phyloP scores from a whole-genome alignment of 2,329 filamentous ascomycete genomes.

The Coniochaeta hoffmannii region DNA sequence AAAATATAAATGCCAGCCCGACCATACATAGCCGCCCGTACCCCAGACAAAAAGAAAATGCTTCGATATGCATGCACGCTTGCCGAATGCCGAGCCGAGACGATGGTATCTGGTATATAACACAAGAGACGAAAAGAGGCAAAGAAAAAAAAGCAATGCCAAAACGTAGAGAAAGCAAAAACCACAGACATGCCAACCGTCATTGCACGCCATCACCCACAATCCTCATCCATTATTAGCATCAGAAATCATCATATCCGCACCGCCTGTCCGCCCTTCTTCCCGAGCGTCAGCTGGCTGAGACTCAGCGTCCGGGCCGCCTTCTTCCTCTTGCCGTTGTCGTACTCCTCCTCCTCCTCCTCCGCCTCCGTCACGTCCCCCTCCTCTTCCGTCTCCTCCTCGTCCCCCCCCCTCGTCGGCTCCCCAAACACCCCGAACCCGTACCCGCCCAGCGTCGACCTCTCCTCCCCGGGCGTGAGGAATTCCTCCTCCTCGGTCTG shows the following conservation, averaged over 20 bases:
- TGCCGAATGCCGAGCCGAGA: not conserved
- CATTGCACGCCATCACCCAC: not conserved
- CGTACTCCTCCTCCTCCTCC: constrained; percentile 6
- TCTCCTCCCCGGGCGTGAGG: constrained; percentile 43
- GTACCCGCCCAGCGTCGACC: constrained; percentile 12
- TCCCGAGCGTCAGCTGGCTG: constrained; percentile 48
- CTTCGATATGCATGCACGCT: not conserved
- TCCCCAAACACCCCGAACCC: constrained; percentile 33
- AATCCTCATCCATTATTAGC: too few species aligned
- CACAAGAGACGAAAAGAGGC: not conserved
- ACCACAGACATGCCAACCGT: too few species aligned
- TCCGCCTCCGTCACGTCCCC: constrained; percentile 21
- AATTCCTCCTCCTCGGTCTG: constrained; percentile 37
- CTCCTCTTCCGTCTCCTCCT: constrained; percentile 20
- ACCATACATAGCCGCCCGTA: not conserved
- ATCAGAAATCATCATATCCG: not conserved
- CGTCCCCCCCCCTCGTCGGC: constrained; percentile 30
- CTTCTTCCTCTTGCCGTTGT: constrained; percentile 34
- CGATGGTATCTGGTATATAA: not conserved
- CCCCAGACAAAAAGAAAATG: not conserved
- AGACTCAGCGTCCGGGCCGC: constrained; percentile 59
- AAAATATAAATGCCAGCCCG: not conserved
- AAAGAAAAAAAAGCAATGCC: not conserved
- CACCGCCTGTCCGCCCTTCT: constrained; percentile 6
- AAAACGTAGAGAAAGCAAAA: not conserved